Evolutionary conservation across 2,329 filamentous ascomycete genomes (phyloP), one percentile per base, ranked within the genome.

Genomic region (Trichoderma cornu-damae): DNA sequence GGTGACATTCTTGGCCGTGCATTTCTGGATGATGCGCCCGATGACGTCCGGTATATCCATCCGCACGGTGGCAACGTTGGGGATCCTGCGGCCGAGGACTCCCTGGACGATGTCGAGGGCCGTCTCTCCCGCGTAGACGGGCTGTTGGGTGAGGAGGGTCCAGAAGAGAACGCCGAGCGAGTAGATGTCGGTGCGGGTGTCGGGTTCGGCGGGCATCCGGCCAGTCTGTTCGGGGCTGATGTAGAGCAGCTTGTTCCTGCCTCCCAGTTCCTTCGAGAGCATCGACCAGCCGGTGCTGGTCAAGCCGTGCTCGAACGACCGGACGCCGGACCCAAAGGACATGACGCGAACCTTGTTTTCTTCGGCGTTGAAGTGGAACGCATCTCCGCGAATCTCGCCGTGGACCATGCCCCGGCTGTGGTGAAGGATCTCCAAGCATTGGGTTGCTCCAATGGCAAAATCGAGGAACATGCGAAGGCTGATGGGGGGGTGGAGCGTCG

Each of bases 211-310:
- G 2, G 91, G 89, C 81, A 96, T 88, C 18, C 93, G 86, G 12
- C 93, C 93, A 2, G 93, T 96, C 75, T 96, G 93, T 69, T 97
- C 93, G 0, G 93, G 92, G 46, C 91, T 93, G 68, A 96, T 95
- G 68, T 90, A 96, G 51, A 92, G 84, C 18, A 97, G 77, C 72
- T 96, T 96, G 68, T 92, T 87, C 72, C 90, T 91, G 38, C 91
- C 89, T 2, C 92, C 92, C 6, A 91, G 74, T 69, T 96, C 89
- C 59, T 88, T 87, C 11, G 89, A 93, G 8, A 96, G 74, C 0
- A 82, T 82, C 9, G 87, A 89, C 93, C 93, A 97, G 32, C 91
- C 91, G 18, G 88, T 87, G 65, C 89, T 93, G 6, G 83, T 86
- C 49, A 97, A 77, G 4, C 92, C 90, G 72, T 96, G 90, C 71